A percentile compares a stretch with the other conserved stretches of the same genome.
Conservation (phyloP, 495 filamentous ascomycete species). For the Talaromyces trachyspermus region DNA sequence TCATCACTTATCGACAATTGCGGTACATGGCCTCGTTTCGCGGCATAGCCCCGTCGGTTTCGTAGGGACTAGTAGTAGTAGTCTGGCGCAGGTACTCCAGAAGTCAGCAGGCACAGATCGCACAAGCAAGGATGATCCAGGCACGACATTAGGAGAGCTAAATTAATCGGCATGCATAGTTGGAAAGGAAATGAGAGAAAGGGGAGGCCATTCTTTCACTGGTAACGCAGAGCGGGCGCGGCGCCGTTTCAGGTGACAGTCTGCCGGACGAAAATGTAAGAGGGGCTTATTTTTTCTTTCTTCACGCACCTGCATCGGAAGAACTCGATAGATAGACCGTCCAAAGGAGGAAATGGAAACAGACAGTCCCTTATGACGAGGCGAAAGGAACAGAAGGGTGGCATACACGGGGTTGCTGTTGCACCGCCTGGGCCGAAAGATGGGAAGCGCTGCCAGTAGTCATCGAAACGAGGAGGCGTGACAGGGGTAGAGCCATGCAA, state of each 20-base stretch:
- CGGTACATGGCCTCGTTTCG: constrained; percentile 55
- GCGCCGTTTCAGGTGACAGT: not conserved
- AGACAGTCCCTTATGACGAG: constrained; percentile 12
- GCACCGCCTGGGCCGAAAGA: constrained; percentile 32
- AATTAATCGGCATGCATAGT: not conserved
- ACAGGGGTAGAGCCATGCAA: constrained; percentile 22
- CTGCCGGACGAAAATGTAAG: not conserved
- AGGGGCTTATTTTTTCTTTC: not conserved
- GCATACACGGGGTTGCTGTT: constrained; percentile 25
- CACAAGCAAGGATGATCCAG: not conserved
- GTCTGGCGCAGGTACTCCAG: constrained; percentile 27
- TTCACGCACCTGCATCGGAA: constrained; percentile 10
- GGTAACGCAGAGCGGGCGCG: constrained; percentile 5
- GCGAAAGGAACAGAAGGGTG: constrained; percentile 16
- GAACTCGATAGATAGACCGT: not conserved
- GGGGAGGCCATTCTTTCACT: no score
- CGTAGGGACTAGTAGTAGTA: constrained; percentile 44
- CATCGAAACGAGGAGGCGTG: constrained; percentile 38
- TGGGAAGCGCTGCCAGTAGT: constrained; percentile 20
- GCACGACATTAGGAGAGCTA: not conserved
- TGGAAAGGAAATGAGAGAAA: not conserved
- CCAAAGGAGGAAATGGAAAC: not conserved
- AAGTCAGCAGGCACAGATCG: constrained; percentile 6
- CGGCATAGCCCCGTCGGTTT: constrained; percentile 46
- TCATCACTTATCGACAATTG: constrained; percentile 69